A percentile compares a stretch with the other conserved stretches of the same genome.
These are phyloP conservation scores for Mucor indicus DNA, from an alignment of 371 early-diverging fungal species.

Conservation along the genomic window DNA sequence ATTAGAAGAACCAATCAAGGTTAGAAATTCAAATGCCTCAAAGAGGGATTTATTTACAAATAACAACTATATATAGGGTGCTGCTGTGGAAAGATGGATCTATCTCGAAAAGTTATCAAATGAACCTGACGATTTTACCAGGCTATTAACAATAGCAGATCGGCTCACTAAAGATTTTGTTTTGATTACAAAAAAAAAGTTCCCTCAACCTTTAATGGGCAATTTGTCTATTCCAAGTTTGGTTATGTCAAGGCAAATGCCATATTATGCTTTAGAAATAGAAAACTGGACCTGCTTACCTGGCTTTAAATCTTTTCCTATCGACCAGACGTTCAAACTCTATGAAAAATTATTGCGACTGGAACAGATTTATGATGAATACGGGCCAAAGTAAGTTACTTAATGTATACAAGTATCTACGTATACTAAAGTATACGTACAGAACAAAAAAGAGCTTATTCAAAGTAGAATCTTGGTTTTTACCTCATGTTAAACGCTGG, in stretches of 20 bases:
- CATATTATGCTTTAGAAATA: conserved; percentile 39
- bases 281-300: conserved; percentile 30
- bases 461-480: conserved; percentile 55
- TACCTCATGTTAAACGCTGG: conserved; percentile 50
- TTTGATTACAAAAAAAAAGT: conserved; percentile 14
- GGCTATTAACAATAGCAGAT: conserved; percentile 19
- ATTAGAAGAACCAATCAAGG: conserved; percentile 27
- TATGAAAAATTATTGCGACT: conserved; percentile 28
- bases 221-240: conserved; percentile 19
- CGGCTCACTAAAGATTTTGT: conserved; percentile 21
- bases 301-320: conserved; percentile 21
- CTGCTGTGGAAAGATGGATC: conserved; percentile 31
- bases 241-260: conserved; percentile 33
- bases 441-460: conserved; percentile 29
- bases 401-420: not conserved
- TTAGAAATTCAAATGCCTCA: conserved; percentile 1
- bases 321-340: conserved; percentile 27
- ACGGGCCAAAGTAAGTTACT: conserved; percentile 21
- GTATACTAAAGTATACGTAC: not conserved
- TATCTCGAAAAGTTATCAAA: conserved; percentile 16
- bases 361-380: conserved; percentile 20
- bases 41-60: not conserved
- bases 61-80: conserved; percentile 13
- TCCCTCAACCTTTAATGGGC: conserved; percentile 2
- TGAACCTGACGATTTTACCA: conserved; percentile 14